Conservation (phyloP, 164 flowering plant species). For the Pachysandra terminalis region DNA sequence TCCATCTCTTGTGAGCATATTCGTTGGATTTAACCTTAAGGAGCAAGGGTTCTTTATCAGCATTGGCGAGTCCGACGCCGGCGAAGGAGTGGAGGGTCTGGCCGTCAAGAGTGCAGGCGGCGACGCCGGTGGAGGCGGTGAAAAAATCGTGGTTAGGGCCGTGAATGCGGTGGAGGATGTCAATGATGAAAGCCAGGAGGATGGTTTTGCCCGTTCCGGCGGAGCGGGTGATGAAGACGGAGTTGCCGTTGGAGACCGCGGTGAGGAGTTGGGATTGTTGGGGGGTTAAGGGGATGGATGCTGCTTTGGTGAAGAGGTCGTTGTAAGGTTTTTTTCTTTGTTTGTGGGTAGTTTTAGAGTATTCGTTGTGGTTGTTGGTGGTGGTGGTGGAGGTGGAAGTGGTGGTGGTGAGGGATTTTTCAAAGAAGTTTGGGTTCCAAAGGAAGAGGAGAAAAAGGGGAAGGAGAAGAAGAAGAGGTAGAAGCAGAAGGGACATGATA, state of each 20-base stretch:
- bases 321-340: too few species aligned
- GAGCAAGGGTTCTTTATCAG: conserved; percentile 18
- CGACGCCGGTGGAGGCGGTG: conserved; percentile 62
- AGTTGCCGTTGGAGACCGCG: conserved; percentile 31
- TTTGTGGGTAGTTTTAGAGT: too few species aligned
- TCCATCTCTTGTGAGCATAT: conserved; percentile 40
- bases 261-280: conserved; percentile 32
- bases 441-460: too few species aligned
- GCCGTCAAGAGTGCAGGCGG: conserved; percentile 58
- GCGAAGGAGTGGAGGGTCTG: conserved; percentile 67
- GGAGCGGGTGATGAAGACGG: conserved; percentile 64
- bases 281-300: conserved; percentile 16
- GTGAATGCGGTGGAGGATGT: conserved; percentile 23
- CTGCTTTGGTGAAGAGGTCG: too few species aligned
- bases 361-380: too few species aligned
- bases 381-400: too few species aligned
- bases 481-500: too few species aligned
- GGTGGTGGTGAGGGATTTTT: too few species aligned
- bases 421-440: too few species aligned
- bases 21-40: conserved; percentile 16
- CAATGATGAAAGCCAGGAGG: conserved; percentile 30
- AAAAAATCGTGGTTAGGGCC: conserved; percentile 33
- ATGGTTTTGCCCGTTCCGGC: conserved; percentile 59
- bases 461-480: too few species aligned
- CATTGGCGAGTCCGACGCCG: conserved; percentile 34